Evolutionary conservation across 1,284 basidiomycete genomes (phyloP).

Genomic region (Inonotus hispidus): DNA sequence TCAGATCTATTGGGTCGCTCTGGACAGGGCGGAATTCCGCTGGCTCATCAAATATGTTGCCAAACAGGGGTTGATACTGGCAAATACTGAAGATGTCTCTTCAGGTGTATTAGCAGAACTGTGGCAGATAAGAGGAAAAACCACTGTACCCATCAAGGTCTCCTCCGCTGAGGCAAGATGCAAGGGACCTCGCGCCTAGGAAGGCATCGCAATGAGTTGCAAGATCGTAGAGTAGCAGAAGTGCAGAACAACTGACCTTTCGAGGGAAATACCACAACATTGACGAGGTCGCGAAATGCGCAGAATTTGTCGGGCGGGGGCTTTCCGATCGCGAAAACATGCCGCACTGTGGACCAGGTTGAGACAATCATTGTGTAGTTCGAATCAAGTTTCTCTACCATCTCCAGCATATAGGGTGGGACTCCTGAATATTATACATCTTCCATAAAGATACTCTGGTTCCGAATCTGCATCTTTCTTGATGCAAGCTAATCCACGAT

Average conservation of each 20-base stretch:
- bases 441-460: slow-evolving; percentile 49
- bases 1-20: slow-evolving; percentile 2
- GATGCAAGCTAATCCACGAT: slow-evolving; percentile 42
- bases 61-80: slow-evolving; percentile 23
- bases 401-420: slow-evolving; percentile 71
- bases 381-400: slow-evolving; percentile 33
- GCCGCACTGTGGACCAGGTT: slow-evolving; percentile 44
- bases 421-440: slow-evolving; percentile 58
- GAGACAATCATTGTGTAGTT: background rate
- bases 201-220: background rate
- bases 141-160: slow-evolving; percentile 65
- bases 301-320: slow-evolving; percentile 55
- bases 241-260: slow-evolving; percentile 37
- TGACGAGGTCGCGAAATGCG: slow-evolving; percentile 57
- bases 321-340: slow-evolving; percentile 64
- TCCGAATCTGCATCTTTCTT: slow-evolving; percentile 40
- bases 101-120: background rate
- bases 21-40: slow-evolving; percentile 46
- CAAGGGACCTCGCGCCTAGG: slow-evolving; percentile 54
- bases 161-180: slow-evolving; percentile 66
- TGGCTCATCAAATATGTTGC: slow-evolving; percentile 33
- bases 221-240: background rate
- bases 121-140: slow-evolving; percentile 1
- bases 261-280: slow-evolving; percentile 71
- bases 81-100: slow-evolving; percentile 56